Evolutionary conservation across 2,329 filamentous ascomycete genomes (phyloP).

Genomic region (Cordyceps farinosa): DNA sequence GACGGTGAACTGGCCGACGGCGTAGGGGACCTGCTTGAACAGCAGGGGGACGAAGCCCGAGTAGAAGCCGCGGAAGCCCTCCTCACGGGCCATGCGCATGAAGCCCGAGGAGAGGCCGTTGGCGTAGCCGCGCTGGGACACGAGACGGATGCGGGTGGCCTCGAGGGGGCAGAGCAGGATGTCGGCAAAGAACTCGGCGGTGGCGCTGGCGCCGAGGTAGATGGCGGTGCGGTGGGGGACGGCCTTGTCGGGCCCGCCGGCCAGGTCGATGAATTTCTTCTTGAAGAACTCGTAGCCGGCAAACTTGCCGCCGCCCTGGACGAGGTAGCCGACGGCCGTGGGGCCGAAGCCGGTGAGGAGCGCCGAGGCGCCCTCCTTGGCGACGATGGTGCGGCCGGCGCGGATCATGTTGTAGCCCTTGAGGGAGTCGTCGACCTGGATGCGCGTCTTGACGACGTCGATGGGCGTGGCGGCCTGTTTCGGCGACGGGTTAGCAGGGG

Average conservation of each 20-base stretch:
- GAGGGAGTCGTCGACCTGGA: constrained; percentile 81
- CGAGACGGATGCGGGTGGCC: constrained; percentile 74
- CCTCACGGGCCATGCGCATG: constrained; percentile 68
- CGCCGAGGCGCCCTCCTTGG: constrained; percentile 73
- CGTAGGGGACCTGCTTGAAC: constrained; percentile 90
- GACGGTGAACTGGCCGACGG: constrained; percentile 90
- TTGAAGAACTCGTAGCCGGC: constrained; percentile 94
- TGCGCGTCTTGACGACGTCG: constrained; percentile 82
- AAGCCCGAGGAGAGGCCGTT: constrained; percentile 69
- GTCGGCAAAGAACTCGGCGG: constrained; percentile 70
- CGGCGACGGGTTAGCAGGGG: neutral
- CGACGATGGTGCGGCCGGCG: constrained; percentile 73
- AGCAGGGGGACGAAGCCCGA: constrained; percentile 83
- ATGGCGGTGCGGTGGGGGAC: constrained; percentile 49
- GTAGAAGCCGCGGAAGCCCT: constrained; percentile 81
- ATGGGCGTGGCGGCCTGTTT: constrained; percentile 50
- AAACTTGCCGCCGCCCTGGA: constrained; percentile 88
- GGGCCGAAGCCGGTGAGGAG: constrained; percentile 81
- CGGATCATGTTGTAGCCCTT: constrained; percentile 82
- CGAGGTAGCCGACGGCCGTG: constrained; percentile 82
- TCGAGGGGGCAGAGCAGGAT: constrained; percentile 87
- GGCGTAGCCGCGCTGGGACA: constrained; percentile 77
- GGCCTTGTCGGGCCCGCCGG: constrained; percentile 51
- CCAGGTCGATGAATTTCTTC: constrained; percentile 71
- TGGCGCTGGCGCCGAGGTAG: constrained; percentile 69